A percentile compares a stretch with the other conserved stretches of the same genome.
Conservation (phyloP, 176 grass and related monocot genomes). For the Pontederia crassipes region DNA sequence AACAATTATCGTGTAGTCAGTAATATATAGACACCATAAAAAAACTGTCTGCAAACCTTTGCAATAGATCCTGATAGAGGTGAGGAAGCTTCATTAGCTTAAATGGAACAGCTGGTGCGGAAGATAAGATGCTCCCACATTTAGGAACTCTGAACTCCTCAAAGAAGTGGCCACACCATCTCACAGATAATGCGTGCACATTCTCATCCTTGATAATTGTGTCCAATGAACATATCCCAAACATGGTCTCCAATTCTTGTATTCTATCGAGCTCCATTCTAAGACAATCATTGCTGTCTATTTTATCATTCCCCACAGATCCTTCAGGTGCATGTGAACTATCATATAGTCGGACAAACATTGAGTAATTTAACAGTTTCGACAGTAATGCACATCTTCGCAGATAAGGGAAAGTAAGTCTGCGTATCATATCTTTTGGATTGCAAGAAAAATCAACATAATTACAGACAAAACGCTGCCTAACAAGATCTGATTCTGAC, state of each 20-base stretch:
- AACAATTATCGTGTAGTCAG: too few relatives aligned
- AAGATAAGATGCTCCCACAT: constrained; percentile 43
- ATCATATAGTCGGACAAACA: constrained; percentile 48
- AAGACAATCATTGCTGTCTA: constrained; percentile 34
- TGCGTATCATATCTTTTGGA: constrained; percentile 68
- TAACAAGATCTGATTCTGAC: constrained; percentile 42
- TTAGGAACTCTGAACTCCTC: constrained; percentile 54
- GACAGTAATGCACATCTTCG: constrained; percentile 68
- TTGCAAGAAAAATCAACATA: constrained; percentile 49
- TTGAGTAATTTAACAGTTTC: constrained; percentile 59
- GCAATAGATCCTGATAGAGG: constrained; percentile 84
- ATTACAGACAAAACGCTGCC: constrained; percentile 80
- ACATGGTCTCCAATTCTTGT: constrained; percentile 66
- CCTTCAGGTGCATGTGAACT: constrained; percentile 65
- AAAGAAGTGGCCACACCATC: constrained; percentile 90
- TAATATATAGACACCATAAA: constrained; percentile 13
- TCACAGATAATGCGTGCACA: constrained; percentile 50
- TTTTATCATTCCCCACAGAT: constrained; percentile 30
- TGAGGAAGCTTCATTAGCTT: constrained; percentile 79
- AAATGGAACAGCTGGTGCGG: constrained; percentile 68
- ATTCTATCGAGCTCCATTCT: constrained; percentile 49
- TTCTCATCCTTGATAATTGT: constrained; percentile 58
- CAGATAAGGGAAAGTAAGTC: constrained; percentile 90
- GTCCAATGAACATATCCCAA: constrained; percentile 67
- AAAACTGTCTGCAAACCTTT: constrained; percentile 32